Conservation (phyloP, 257 asterid genomes). For the Solanum commersonii region DNA sequence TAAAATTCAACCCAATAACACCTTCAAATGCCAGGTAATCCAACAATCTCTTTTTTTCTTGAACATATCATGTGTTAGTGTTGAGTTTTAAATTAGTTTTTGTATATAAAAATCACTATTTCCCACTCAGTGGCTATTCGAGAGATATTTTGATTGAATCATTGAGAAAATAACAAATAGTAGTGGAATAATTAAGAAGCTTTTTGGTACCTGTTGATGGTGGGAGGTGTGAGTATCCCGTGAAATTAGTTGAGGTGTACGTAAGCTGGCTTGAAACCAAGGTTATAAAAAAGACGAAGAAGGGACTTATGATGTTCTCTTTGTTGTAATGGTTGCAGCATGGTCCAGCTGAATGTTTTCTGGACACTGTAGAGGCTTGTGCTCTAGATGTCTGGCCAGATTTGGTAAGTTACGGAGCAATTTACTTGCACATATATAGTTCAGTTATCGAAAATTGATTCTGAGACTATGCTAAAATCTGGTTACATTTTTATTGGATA, state of each 20-base stretch:
- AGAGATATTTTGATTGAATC: neutral
- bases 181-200: too few relatives aligned
- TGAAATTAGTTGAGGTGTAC: neutral
- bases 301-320: neutral
- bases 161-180: neutral
- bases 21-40: constrained; percentile 9
- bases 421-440: neutral
- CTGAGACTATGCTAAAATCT: neutral
- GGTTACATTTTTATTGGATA: neutral
- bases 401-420: constrained; percentile 42
- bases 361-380: constrained; percentile 86
- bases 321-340: constrained; percentile 44
- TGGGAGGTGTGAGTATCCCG: neutral
- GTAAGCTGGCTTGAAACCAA: too few relatives aligned
- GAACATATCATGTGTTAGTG: neutral
- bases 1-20: constrained; percentile 13
- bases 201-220: neutral
- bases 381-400: constrained; percentile 87
- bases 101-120: neutral
- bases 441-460: neutral
- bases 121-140: neutral
- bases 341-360: constrained; percentile 61
- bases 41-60: neutral
- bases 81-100: neutral
- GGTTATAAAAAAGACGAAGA: neutral